These are phyloP conservation scores for Alternaria sp. DNA, from an alignment of 2,329 filamentous ascomycete genomes.

Conservation along the genomic window DNA sequence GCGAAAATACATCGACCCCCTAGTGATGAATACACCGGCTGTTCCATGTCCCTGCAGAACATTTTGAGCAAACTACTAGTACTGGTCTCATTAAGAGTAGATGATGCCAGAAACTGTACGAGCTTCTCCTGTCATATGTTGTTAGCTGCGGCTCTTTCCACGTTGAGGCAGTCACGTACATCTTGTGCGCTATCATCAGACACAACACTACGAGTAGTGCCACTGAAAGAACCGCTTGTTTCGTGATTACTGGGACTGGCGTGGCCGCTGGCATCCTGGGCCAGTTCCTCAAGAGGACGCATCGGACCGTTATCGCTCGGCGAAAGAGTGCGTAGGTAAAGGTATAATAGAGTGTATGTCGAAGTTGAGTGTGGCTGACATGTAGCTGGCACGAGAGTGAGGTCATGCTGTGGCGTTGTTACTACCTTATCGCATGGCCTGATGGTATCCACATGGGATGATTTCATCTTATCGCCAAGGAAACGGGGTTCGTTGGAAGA, in stretches of 20 bases:
- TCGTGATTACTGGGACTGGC: not conserved
- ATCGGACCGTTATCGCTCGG: not conserved
- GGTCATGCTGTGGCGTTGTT: not conserved
- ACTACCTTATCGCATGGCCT: not conserved
- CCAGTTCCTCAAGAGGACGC: not conserved
- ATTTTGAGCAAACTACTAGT: not conserved
- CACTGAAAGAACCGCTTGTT: not conserved
- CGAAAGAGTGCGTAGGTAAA: not conserved
- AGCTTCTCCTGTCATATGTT: not conserved
- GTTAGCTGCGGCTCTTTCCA: not conserved
- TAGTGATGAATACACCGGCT: not conserved
- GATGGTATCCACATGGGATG: not conserved
- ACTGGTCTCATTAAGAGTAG: not conserved
- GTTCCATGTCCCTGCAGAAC: not conserved
- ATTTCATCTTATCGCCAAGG: not conserved
- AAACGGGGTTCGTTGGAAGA: not conserved
- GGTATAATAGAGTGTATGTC: not conserved
- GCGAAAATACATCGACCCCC: not conserved
- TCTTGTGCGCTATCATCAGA: not conserved
- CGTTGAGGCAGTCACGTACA: not conserved
- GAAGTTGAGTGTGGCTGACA: not conserved
- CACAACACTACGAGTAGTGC: not conserved
- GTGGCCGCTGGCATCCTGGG: not conserved
- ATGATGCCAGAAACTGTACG: not conserved
- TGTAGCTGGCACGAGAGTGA: not conserved